Conservation (phyloP, 176 grass and related monocot species). For the Aegilops sharonensis region DNA sequence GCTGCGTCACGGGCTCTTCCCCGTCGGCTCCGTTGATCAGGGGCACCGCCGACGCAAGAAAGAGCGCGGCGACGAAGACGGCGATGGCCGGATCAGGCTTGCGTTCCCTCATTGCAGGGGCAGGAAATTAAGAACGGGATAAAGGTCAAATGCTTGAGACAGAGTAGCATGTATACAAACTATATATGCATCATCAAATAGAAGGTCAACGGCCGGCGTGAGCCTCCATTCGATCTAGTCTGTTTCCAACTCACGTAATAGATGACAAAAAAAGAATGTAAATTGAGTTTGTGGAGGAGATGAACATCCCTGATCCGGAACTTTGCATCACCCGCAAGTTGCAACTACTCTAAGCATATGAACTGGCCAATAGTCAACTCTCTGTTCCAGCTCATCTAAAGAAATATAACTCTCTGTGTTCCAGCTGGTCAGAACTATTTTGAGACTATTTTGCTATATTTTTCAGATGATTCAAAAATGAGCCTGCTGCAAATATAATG, state of each 20-base stretch:
- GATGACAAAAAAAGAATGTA: not conserved
- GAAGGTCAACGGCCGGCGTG: slow-evolving; percentile 27
- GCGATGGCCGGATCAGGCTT: slow-evolving; percentile 27
- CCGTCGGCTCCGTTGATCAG: not conserved
- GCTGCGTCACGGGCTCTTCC: slow-evolving; percentile 4
- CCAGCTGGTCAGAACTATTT: not conserved
- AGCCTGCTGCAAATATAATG: too few species aligned
- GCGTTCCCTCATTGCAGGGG: not conserved
- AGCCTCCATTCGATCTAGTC: not conserved
- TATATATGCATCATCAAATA: not conserved
- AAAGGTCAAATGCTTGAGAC: not conserved
- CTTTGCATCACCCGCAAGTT: not conserved
- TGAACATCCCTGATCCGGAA: not conserved
- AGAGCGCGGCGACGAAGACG: not conserved
- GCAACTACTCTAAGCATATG: not conserved
- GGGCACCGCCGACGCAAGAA: not conserved
- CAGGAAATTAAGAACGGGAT: not conserved
- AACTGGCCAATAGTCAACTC: not conserved
- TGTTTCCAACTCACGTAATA: not conserved
- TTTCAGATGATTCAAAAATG: too few species aligned
- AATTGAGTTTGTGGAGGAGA: not conserved
- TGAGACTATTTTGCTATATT: not conserved
- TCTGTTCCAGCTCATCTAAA: not conserved
- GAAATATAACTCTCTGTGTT: not conserved
- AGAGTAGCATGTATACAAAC: not conserved